Conservation (phyloP, 2,329 filamentous ascomycete species). For the Aschersonia sp. region DNA sequence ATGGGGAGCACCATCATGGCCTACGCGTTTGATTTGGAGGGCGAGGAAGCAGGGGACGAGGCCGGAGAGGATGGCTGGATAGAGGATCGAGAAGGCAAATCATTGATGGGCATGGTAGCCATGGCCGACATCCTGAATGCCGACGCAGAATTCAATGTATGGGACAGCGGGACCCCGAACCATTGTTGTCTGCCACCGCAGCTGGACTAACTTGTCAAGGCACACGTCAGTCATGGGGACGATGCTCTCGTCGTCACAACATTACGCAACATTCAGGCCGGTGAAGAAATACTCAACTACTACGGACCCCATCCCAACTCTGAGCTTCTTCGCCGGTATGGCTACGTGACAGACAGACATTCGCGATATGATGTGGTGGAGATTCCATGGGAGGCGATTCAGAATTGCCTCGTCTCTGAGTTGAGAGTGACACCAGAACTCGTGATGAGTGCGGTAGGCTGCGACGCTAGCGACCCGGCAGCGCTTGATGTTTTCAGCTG, state of each 20-base stretch:
- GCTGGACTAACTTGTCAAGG: slow-evolving; percentile 14
- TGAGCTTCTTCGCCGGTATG: slow-evolving; percentile 71
- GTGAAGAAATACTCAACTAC: slow-evolving; percentile 75
- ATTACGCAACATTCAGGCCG: slow-evolving; percentile 50
- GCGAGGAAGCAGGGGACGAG: slow-evolving; percentile 39
- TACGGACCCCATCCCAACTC: slow-evolving; percentile 74
- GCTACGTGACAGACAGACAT: slow-evolving; percentile 72
- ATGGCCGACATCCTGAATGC: slow-evolving; percentile 85
- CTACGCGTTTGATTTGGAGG: slow-evolving; percentile 73
- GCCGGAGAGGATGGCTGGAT: slow-evolving; percentile 51
- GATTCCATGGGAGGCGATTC: slow-evolving; percentile 47
- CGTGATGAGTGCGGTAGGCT: slow-evolving; percentile 28
- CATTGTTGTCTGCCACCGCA: not conserved
- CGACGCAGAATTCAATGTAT: slow-evolving; percentile 72
- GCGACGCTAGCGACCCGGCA: not conserved
- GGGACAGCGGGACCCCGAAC: slow-evolving; percentile 8
- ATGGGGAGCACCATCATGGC: slow-evolving; percentile 89
- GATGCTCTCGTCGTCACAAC: slow-evolving; percentile 54
- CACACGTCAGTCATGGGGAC: slow-evolving; percentile 39
- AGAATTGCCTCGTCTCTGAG: slow-evolving; percentile 24
- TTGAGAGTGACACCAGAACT: slow-evolving; percentile 21
- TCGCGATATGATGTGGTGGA: slow-evolving; percentile 72
- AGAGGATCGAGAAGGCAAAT: slow-evolving; percentile 43
- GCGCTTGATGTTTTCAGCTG: slow-evolving; percentile 6
- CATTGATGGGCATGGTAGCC: slow-evolving; percentile 73